phyloP scores from a whole-genome alignment of 306 rosid genomes.

The Glycine latifolia region DNA sequence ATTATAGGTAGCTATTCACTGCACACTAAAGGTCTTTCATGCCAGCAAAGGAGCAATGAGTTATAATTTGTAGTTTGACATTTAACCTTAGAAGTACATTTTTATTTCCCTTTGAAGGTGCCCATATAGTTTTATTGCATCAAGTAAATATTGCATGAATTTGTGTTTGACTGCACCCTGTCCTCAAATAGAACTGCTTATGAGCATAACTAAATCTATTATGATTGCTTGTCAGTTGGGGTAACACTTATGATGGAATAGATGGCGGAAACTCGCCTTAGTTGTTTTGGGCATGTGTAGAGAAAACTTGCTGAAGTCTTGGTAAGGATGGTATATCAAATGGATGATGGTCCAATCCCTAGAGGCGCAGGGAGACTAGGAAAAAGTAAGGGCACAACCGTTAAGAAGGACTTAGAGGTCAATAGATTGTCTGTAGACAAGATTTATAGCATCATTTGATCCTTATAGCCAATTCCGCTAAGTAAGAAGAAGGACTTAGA shows the following conservation, averaged over 20 bases:
- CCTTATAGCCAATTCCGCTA: not conserved
- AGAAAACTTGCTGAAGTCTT: not conserved
- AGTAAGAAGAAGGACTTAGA: not conserved
- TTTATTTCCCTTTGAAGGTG: not conserved
- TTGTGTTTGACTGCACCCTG: slow-evolving; percentile 16
- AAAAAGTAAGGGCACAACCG: not conserved
- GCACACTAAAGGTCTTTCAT: slow-evolving; percentile 20
- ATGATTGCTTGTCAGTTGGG: not conserved
- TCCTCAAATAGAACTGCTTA: slow-evolving; percentile 1
- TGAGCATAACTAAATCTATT: slow-evolving; percentile 25
- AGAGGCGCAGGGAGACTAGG: not conserved
- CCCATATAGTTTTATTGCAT: not conserved
- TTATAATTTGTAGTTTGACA: slow-evolving; percentile 10
- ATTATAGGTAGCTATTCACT: slow-evolving; percentile 4
- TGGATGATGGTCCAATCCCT: not conserved
- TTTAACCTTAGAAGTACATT: slow-evolving; percentile 12
- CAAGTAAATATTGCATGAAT: slow-evolving; percentile 15
- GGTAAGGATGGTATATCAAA: not conserved
- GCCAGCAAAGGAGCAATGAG: slow-evolving; percentile 7
- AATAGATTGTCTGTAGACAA: not conserved
- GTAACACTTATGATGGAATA: not conserved
- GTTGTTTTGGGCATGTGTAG: not conserved
- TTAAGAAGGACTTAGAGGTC: not conserved
- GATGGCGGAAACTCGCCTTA: not conserved
- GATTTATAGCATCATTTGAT: not conserved